phyloP scores from a whole-genome alignment of 1,284 basidiomycete genomes.

The Xerocomus nothofagi region DNA sequence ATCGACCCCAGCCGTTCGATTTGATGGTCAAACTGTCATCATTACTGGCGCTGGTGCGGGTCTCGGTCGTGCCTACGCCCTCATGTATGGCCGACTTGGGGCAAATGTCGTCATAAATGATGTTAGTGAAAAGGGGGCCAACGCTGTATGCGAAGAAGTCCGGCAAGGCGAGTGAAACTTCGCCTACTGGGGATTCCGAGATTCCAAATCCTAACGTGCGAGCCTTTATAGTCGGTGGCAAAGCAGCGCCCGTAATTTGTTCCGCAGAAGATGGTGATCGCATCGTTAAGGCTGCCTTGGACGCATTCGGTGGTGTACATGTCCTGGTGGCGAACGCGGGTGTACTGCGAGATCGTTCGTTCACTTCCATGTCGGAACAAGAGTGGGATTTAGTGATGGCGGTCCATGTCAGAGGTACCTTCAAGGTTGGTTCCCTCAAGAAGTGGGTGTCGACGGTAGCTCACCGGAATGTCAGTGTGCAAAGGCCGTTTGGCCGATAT shows the following conservation, averaged over 20 bases:
- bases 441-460: neutral
- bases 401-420: slow-evolving; percentile 84
- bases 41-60: slow-evolving; percentile 94
- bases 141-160: slow-evolving; percentile 86
- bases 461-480: slow-evolving; percentile 55
- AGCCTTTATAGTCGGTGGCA: slow-evolving; percentile 69
- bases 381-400: slow-evolving; percentile 95
- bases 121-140: slow-evolving; percentile 83
- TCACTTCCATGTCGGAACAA: slow-evolving; percentile 84
- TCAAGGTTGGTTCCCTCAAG: slow-evolving; percentile 46
- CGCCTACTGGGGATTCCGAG: neutral
- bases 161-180: slow-evolving; percentile 56
- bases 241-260: slow-evolving; percentile 81
- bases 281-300: slow-evolving; percentile 86
- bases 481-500: slow-evolving; percentile 96
- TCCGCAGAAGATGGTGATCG: slow-evolving; percentile 91
- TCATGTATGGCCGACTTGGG: slow-evolving; percentile 88
- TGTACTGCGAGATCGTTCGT: slow-evolving; percentile 90
- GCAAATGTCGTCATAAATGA: slow-evolving; percentile 98
- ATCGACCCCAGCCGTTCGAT: slow-evolving; percentile 71
- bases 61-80: slow-evolving; percentile 89
- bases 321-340: slow-evolving; percentile 94
- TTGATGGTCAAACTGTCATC: slow-evolving; percentile 89
- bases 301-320: slow-evolving; percentile 89
- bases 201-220: neutral